phyloP scores from a whole-genome alignment of 2,329 filamentous ascomycete species.

The Colletotrichum sp. region DNA sequence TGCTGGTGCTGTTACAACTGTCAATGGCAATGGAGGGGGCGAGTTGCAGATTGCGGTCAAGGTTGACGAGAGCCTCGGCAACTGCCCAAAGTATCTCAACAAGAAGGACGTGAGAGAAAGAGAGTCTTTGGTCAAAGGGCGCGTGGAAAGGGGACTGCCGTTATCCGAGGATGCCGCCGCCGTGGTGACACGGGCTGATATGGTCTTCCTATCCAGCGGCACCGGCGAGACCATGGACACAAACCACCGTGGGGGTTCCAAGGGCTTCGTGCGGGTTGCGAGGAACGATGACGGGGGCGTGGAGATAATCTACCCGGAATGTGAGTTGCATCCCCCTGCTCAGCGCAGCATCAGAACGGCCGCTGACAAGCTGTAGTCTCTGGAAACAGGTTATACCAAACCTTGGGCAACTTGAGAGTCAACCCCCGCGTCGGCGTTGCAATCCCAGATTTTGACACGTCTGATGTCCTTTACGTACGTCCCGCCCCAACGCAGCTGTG shows the following conservation, averaged over 20 bases:
- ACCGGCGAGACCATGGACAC: slow-evolving; percentile 78
- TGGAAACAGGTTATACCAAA: slow-evolving; percentile 85
- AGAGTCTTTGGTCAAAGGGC: neutral
- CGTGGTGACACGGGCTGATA: slow-evolving; percentile 68
- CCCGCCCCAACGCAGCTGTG: neutral
- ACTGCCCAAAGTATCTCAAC: slow-evolving; percentile 89
- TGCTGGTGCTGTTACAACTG: slow-evolving; percentile 60
- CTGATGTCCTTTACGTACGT: slow-evolving; percentile 69
- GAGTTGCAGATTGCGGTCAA: slow-evolving; percentile 65
- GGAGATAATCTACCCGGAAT: slow-evolving; percentile 79
- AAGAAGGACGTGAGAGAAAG: slow-evolving; percentile 63
- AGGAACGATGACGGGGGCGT: slow-evolving; percentile 53
- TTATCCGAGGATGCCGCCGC: slow-evolving; percentile 60
- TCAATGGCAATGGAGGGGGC: slow-evolving; percentile 27
- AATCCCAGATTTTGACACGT: slow-evolving; percentile 76
- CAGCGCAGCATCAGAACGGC: neutral
- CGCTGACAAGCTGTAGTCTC: slow-evolving; percentile 50
- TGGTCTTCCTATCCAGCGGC: slow-evolving; percentile 79
- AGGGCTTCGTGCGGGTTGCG: slow-evolving; percentile 75
- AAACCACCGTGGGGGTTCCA: slow-evolving; percentile 78
- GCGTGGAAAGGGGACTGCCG: slow-evolving; percentile 35
- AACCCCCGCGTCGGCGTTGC: slow-evolving; percentile 73
- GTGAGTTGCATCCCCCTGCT: slow-evolving; percentile 28
- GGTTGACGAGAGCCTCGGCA: slow-evolving; percentile 77
- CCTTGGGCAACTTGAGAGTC: slow-evolving; percentile 75